Conservation (phyloP, 805 yeast species). For the Vanderwaltozyma verrucispora region DNA sequence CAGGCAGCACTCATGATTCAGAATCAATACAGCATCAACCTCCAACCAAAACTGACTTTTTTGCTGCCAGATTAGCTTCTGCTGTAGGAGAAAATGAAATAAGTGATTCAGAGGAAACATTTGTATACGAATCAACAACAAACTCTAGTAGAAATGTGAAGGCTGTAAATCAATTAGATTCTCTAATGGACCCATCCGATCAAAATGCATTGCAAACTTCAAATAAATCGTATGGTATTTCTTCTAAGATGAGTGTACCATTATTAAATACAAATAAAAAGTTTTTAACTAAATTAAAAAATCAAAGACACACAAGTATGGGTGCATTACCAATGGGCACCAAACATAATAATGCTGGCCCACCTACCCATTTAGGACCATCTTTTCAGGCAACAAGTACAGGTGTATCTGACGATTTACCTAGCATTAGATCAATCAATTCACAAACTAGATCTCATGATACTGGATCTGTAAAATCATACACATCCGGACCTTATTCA, state of each 20-base stretch:
- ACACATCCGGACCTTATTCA: constrained; percentile 12
- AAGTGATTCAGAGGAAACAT: constrained; percentile 87
- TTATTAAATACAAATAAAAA: constrained; percentile 20
- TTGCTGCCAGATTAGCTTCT: constrained; percentile 89
- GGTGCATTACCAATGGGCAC: constrained; percentile 18
- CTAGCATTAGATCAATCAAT: constrained; percentile 13
- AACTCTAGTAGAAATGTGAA: constrained; percentile 21
- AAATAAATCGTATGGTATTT: constrained; percentile 17
- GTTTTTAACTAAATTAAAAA: constrained; percentile 16
- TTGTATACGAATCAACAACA: constrained; percentile 67
- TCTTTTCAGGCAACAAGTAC: background rate
- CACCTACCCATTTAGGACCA: constrained; percentile 5
- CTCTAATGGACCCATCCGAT: background rate
- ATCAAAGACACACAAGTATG: constrained; percentile 26
- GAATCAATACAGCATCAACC: constrained; percentile 2
- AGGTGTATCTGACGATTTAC: constrained; percentile 9
- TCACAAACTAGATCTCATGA: constrained; percentile 10
- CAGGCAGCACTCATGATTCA: background rate
- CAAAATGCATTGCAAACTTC: background rate
- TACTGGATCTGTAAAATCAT: constrained; percentile 19
- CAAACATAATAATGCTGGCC: constrained; percentile 1
- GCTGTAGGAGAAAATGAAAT: constrained; percentile 87
- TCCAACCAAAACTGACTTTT: constrained; percentile 73
- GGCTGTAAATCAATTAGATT: background rate
- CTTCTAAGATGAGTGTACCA: constrained; percentile 27